A percentile compares a stretch with the other conserved stretches of the same genome.
Conservation (phyloP, 2,329 filamentous ascomycete genomes). For the Diaporthe sp. region DNA sequence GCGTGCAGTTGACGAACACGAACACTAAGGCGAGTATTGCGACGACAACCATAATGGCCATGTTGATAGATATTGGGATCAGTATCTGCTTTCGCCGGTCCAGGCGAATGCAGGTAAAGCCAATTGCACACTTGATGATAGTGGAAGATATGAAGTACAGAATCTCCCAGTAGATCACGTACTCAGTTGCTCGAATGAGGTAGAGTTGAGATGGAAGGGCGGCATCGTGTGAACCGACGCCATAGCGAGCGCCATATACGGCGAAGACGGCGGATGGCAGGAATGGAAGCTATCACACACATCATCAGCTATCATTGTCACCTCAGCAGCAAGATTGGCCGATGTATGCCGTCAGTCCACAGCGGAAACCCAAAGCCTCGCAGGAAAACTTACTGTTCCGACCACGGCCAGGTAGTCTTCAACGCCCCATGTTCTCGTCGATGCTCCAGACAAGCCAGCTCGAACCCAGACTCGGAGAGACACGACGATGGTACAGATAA, state of each 20-base stretch:
- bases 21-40: background rate
- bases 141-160: conserved; percentile 1
- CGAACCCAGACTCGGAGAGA: background rate
- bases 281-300: background rate
- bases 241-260: background rate
- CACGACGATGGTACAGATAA: background rate
- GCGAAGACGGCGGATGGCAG: background rate
- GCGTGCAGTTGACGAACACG: background rate
- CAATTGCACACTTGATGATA: background rate
- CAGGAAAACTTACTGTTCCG: background rate
- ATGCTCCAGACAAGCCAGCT: background rate
- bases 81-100: background rate
- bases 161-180: background rate
- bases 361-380: background rate
- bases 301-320: background rate
- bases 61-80: background rate
- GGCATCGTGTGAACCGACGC: background rate
- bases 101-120: background rate
- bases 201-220: background rate
- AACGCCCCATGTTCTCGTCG: background rate
- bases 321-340: background rate
- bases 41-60: background rate
- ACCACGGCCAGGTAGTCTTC: background rate
- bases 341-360: background rate
- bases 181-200: background rate